Conservation (phyloP, 163 green algal genomes). For the Trebouxia gelatinosa region DNA sequence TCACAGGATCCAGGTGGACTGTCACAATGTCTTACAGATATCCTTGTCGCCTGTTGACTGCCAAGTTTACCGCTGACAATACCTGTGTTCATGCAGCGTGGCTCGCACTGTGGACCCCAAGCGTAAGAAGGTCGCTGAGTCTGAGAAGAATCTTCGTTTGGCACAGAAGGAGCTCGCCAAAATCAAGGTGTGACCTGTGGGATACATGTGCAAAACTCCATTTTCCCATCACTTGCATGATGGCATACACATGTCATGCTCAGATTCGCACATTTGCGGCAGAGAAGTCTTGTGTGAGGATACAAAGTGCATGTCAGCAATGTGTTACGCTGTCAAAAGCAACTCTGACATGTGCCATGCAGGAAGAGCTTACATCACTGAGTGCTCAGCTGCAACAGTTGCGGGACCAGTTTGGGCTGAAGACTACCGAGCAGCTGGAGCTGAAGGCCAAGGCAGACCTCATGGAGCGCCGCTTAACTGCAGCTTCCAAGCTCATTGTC, state of each 20-base stretch:
- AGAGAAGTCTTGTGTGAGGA: too few species aligned
- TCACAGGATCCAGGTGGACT: not conserved
- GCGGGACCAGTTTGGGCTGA: constrained; percentile 75
- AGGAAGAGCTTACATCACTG: constrained; percentile 30
- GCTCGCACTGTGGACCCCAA: constrained; percentile 84
- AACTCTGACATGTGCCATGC: too few species aligned
- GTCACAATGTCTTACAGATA: not conserved
- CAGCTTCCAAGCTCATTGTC: constrained; percentile 80
- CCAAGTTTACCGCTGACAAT: not conserved
- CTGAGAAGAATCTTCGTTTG: constrained; percentile 74
- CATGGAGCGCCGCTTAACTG: constrained; percentile 79
- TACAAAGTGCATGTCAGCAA: not conserved
- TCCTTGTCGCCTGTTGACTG: not conserved
- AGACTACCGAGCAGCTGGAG: constrained; percentile 78
- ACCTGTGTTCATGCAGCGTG: constrained; percentile 43
- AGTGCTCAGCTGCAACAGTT: constrained; percentile 61
- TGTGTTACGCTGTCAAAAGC: not conserved
- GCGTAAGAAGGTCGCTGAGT: constrained; percentile 82
- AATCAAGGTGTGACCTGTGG: too few species aligned
- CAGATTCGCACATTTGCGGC: too few species aligned
- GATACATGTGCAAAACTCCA: too few species aligned
- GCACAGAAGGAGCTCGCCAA: constrained; percentile 75
- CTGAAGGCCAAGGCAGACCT: constrained; percentile 78
- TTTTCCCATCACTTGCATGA: too few species aligned
- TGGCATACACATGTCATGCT: too few species aligned